Evolutionary conservation across 2,329 filamentous ascomycete genomes (phyloP), one percentile per base, ranked within the genome.

Genomic region (Arthroderma sp.): DNA sequence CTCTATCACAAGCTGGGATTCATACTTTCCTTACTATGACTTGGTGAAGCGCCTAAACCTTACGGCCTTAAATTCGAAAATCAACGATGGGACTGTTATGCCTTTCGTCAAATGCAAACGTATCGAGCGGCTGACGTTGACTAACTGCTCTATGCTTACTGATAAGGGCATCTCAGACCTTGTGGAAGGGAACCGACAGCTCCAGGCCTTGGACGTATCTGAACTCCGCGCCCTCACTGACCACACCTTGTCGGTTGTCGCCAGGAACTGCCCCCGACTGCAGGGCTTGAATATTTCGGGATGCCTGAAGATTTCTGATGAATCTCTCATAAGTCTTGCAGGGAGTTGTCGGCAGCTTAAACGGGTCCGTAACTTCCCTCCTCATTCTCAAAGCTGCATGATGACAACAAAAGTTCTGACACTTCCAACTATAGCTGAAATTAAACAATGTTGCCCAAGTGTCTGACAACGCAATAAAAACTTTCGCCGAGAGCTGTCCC

Each of bases 251-350:
- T 68, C 77, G 51, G 75, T 79, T 15, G 78, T 98, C 48, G 85
- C 89, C 1, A 72, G 81, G 46, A 82, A 91, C 63, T 96, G 91
- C 63, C 74, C 76, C 40, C 78, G 85, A 43, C 72, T 98, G 5
- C 91, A 98, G 63, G 91, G 91, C 3, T 69, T 98, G 42, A 98
- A 98, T 58, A 82, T 98, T 50, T 89, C 89, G 1, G 81, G 79
- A 44, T 98, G 91, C 68, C 77, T 74, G 49, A 82, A 77, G 57
- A 80, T 96, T 43, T 87, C 87, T 5, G 89, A 94, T 57, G 83
- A 88, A 43, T 91, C 87, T 43, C 73, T 98, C 63, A 76, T 87
- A 40, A 70, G 74, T 8, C 75, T 98, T 30, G 89, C 91, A 5
- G 72, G 84, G 58, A 86, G 70, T 58, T 96, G 91, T 68, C 80